Percentiles rank a stretch among this genome's conserved stretches.
These are phyloP conservation scores for Calocybe gambosa DNA, from an alignment of 1,284 basidiomycete species.

Conservation along the genomic window DNA sequence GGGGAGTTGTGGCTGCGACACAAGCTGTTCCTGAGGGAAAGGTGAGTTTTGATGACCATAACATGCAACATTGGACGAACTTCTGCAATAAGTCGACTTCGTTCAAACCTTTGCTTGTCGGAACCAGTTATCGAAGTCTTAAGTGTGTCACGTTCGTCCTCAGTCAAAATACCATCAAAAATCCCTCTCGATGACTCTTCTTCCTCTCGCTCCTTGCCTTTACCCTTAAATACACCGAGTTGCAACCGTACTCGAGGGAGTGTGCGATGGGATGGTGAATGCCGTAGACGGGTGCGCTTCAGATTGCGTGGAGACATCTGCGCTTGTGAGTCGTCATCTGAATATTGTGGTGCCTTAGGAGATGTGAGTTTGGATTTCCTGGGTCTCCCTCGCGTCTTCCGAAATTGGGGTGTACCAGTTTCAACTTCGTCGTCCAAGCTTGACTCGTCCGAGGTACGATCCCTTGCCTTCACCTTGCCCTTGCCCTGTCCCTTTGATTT, in stretches of 20 bases:
- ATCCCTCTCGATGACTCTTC: conserved; percentile 49
- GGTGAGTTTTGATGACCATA: conserved; percentile 3
- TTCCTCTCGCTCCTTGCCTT: conserved; percentile 55
- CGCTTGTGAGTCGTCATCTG: conserved; percentile 15
- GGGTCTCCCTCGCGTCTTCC: conserved; percentile 18
- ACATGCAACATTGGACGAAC: conserved; percentile 27
- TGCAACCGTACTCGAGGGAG: conserved; percentile 47
- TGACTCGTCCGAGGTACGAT: conserved; percentile 21
- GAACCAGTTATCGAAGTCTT: conserved; percentile 60
- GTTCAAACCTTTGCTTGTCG: conserved; percentile 78
- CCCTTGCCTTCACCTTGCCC: conserved; percentile 27
- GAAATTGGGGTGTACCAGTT: conserved; percentile 20
- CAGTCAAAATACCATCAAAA: conserved; percentile 76
- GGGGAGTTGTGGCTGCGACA: conserved; percentile 28
- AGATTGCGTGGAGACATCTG: conserved; percentile 17
- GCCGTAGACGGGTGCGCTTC: conserved; percentile 23
- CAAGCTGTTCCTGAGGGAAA: conserved; percentile 45
- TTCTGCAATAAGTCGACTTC: conserved; percentile 67
- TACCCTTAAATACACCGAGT: conserved; percentile 46
- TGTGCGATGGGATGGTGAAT: conserved; percentile 25
- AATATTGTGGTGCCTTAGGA: conserved; percentile 11
- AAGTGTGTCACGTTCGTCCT: conserved; percentile 69
- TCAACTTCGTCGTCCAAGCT: conserved; percentile 26
- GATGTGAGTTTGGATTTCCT: conserved; percentile 18
- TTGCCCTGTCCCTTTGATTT: conserved; percentile 17